phyloP scores from a whole-genome alignment of 2,329 filamentous ascomycete genomes.

The Hypoxylon sp. region DNA sequence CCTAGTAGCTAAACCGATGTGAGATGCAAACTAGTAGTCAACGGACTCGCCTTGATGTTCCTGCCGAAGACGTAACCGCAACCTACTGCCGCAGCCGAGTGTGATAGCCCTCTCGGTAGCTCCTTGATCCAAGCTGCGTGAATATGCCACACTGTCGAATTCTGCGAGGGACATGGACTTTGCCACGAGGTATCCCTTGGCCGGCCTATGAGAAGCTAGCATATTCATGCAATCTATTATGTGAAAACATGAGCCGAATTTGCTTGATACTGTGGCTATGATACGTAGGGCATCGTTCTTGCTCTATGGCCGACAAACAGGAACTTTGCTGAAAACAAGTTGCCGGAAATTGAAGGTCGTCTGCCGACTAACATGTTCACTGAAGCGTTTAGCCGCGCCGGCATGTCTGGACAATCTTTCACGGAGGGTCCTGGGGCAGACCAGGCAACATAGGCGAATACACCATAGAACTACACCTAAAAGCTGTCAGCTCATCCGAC shows the following conservation, averaged over 20 bases:
- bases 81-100: constrained; percentile 5
- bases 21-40: not conserved
- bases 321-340: not conserved
- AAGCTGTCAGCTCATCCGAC: constrained; percentile 12
- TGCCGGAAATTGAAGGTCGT: not conserved
- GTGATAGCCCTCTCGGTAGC: not conserved
- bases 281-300: constrained; percentile 3
- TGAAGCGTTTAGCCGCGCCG: constrained; percentile 26
- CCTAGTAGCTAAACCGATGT: not conserved
- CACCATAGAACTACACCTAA: constrained; percentile 9
- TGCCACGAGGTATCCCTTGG: not conserved
- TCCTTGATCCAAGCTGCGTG: not conserved
- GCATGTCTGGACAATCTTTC: constrained; percentile 6
- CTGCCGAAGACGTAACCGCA: constrained; percentile 14
- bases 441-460: constrained; percentile 9
- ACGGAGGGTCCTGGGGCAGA: constrained; percentile 8
- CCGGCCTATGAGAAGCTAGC: not conserved
- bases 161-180: constrained; percentile 2
- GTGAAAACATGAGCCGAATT: constrained; percentile 4
- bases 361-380: not conserved
- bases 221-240: not conserved
- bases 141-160: constrained; percentile 2
- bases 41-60: not conserved
- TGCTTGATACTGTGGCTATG: constrained; percentile 1
- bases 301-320: not conserved